Base-by-base conservation (phyloP, 1,139 yeast genomes). In the Debaryomycetaceae sp. region DNA sequence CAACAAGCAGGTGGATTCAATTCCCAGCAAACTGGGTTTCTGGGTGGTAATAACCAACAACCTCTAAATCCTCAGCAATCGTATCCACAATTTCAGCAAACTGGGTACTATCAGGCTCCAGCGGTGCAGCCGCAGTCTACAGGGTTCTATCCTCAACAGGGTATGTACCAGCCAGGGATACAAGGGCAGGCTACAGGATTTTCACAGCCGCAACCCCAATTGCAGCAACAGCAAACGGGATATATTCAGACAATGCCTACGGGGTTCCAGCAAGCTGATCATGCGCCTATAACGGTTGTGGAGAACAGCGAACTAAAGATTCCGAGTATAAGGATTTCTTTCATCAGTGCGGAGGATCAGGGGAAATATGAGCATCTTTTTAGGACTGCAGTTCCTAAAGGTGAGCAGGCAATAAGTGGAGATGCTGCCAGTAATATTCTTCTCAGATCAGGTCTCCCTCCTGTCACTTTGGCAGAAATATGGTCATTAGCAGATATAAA, bases 401-500 rank as follows among this genome's bases (percentile, higher is more conserved):
- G 91, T 16, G 94, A 89, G 40, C 83, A 74, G 50, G 78, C 96
- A 5, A 77, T 89, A 42, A 70, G 79, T 30, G 95, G 95, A 4
- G 86, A 82, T 37, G 68, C 83, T 8, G 95, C 96, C 17, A 78
- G 92, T 51, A 80, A 80, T 43, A 84, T 92, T 43, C 71, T 92
- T 50, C 70, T 88, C 66, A 79, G 91, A 50, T 89, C 97, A 0
- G 87, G 88, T 4, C 72, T 92, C 43, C 68, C 79, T 30, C 88
- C 96, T 1, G 78, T 79, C 29, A 78, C 84, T 24, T 71, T 92
- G 53, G 95, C 95, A 2, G 87, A 84, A 49, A 83, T 92, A 43
- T 92, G 98, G 98, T 79, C 86, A 26, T 69, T 92, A 48, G 78
- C 96, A 17, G 98, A 92, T 57, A 84, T 95, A 2, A 86, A 83